A percentile compares a stretch with the other conserved stretches of the same genome.
Conservation (phyloP, 345 rosid species). For the Excoecaria agallocha region DNA sequence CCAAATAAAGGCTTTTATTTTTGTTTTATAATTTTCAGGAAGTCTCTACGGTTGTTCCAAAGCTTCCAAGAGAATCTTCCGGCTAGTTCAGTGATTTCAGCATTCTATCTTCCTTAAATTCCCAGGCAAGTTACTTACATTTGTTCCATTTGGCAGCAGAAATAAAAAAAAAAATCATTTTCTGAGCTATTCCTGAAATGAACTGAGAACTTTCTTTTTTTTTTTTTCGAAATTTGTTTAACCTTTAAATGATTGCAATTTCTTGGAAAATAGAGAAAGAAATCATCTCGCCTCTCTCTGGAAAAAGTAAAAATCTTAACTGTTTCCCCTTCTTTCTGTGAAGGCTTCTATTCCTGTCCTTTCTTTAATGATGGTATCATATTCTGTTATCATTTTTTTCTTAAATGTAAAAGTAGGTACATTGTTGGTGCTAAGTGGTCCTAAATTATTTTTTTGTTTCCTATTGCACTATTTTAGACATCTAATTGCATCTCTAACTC, state of each 20-base stretch:
- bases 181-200: background rate
- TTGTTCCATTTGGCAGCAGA: background rate
- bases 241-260: background rate
- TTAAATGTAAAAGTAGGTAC: background rate
- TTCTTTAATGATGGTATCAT: background rate
- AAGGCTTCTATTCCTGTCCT: background rate
- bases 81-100: conserved; percentile 78
- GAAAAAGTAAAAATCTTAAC: background rate
- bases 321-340: background rate
- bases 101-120: conserved; percentile 85
- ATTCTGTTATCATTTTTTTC: background rate
- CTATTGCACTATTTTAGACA: conserved; percentile 9
- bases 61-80: conserved; percentile 71
- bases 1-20: too few relatives aligned
- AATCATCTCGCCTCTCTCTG: background rate
- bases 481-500: conserved; percentile 32
- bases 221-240: background rate
- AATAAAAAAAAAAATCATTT: conserved; percentile 3
- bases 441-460: background rate
- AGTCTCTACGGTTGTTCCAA: conserved; percentile 65
- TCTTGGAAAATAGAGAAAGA: background rate
- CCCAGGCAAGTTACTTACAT: conserved; percentile 58
- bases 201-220: background rate
- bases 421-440: background rate
- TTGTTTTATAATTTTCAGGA: conserved; percentile 50